These are phyloP conservation scores for Fusarium tjaetaba DNA, from an alignment of 2,329 filamentous ascomycete species.

Conservation along the genomic window DNA sequence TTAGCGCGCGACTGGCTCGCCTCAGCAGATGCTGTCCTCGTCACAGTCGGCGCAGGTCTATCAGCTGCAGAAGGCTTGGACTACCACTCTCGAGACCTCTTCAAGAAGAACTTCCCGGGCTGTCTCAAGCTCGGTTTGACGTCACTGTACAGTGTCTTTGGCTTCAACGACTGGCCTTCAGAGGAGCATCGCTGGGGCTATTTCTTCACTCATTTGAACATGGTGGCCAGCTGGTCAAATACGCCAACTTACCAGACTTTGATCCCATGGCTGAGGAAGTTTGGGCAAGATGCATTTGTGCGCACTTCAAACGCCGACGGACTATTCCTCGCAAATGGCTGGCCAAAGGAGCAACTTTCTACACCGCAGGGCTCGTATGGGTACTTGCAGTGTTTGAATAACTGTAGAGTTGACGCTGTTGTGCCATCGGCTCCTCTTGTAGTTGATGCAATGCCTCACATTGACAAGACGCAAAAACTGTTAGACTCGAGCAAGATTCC, in stretches of 20 bases:
- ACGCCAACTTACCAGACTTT: slow-evolving; percentile 25
- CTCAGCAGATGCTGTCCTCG: slow-evolving; percentile 32
- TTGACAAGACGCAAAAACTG: slow-evolving; percentile 31
- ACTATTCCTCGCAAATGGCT: neutral
- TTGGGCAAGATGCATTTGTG: slow-evolving; percentile 28
- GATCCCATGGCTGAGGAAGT: slow-evolving; percentile 3
- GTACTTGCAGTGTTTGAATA: slow-evolving; percentile 29
- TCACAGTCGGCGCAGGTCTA: slow-evolving; percentile 36
- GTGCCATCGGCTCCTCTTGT: slow-evolving; percentile 23
- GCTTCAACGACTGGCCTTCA: slow-evolving; percentile 25
- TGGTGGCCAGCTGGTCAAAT: slow-evolving; percentile 33
- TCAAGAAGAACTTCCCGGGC: slow-evolving; percentile 18
- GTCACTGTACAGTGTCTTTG: slow-evolving; percentile 36
- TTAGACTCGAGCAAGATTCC: slow-evolving; percentile 28
- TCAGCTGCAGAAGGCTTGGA: slow-evolving; percentile 38
- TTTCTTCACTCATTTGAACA: slow-evolving; percentile 39
- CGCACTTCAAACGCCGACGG: slow-evolving; percentile 21
- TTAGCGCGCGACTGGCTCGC: slow-evolving; percentile 23
- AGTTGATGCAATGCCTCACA: neutral
- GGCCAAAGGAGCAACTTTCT: neutral
- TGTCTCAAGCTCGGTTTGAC: slow-evolving; percentile 30
- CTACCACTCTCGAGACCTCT: slow-evolving; percentile 31
- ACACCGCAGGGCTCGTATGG: slow-evolving; percentile 1
- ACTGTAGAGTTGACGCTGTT: slow-evolving; percentile 27
- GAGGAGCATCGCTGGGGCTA: slow-evolving; percentile 41